Evolutionary conservation across 2,329 filamentous ascomycete genomes (phyloP).

Genomic region (Fusarium decemcellulare): DNA sequence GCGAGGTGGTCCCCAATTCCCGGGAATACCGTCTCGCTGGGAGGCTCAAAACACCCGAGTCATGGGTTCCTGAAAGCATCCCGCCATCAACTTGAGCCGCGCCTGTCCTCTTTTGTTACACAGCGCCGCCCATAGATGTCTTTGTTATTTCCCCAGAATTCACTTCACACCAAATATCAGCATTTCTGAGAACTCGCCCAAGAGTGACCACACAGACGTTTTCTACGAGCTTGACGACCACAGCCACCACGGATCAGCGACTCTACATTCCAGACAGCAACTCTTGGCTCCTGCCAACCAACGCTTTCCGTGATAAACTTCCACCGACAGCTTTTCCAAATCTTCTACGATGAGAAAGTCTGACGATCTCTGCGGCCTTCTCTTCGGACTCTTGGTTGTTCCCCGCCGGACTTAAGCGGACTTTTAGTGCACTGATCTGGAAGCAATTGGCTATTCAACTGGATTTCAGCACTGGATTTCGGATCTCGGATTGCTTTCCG

Average conservation of each 20-base stretch:
- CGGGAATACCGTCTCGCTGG: background rate
- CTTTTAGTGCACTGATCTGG: too few species aligned
- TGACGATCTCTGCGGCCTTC: background rate
- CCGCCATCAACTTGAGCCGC: too few species aligned
- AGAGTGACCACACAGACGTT: background rate
- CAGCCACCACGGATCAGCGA: constrained; percentile 2
- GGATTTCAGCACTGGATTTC: too few species aligned
- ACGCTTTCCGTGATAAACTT: constrained; percentile 5
- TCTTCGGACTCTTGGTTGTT: background rate
- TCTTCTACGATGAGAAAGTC: constrained; percentile 15
- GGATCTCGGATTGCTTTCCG: too few species aligned
- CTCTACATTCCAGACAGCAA: constrained; percentile 20
- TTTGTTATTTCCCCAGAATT: too few species aligned
- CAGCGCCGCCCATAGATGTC: too few species aligned
- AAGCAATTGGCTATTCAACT: too few species aligned
- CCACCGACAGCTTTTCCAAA: constrained; percentile 4
- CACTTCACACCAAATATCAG: too few species aligned
- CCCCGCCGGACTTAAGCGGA: background rate
- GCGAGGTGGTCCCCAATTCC: background rate
- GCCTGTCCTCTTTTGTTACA: too few species aligned
- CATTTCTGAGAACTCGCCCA: background rate
- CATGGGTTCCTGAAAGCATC: too few species aligned
- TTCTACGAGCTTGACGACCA: background rate
- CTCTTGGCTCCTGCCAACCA: constrained; percentile 3
- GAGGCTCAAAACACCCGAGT: too few species aligned